A percentile compares a stretch with the other conserved stretches of the same genome.
Conservation (phyloP, 164 flowering plant genomes). For the grape (Vitis vinifera) region ASM3070453v1 NC_081816.1:6609501-6610000, state of each 20-base stretch:
- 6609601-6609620: neutral
- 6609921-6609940: conserved; percentile 1
- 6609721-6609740: too few species aligned
- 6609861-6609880: conserved; percentile 86
- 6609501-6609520: too few species aligned
- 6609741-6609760: neutral
- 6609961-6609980: conserved; percentile 15
- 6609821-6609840: conserved; percentile 84
- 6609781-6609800: neutral
- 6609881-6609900: conserved; percentile 97
- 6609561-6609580: neutral
- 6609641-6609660: neutral
- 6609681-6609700: neutral
- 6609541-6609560: too few species aligned
- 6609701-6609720: neutral
- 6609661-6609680: neutral
- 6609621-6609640: neutral
- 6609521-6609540: too few species aligned
- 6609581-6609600: neutral
- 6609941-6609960: neutral
- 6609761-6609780: too few species aligned
- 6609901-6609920: neutral
- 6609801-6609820: conserved; percentile 58
- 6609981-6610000: conserved; percentile 95
- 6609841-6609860: conserved; percentile 76